These are phyloP conservation scores for Tympanopsis confertula DNA, from an alignment of 2,329 filamentous ascomycete species.

Conservation along the genomic window DNA sequence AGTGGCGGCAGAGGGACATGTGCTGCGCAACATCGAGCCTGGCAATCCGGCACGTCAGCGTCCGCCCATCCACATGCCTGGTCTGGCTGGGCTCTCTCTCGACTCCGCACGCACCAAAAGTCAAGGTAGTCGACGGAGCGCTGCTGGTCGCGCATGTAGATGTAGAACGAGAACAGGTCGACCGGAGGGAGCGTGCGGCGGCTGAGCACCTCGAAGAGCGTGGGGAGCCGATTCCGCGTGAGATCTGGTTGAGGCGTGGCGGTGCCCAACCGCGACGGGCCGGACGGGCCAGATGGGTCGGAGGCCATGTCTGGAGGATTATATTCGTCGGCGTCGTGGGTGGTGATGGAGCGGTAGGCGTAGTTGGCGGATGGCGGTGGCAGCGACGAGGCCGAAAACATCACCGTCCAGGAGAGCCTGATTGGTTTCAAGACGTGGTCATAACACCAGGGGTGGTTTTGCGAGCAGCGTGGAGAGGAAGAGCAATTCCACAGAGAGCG, in stretches of 20 bases:
- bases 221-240: conserved; percentile 74
- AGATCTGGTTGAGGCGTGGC: conserved; percentile 47
- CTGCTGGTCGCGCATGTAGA: conserved; percentile 98
- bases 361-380: too few species aligned
- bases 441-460: too few species aligned
- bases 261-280: conserved; percentile 13
- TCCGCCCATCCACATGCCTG: conserved; percentile 1
- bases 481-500: too few species aligned
- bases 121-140: conserved; percentile 95
- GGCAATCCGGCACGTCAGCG: conserved; percentile 6
- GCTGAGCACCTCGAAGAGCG: conserved; percentile 89
- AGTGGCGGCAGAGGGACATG: conserved; percentile 94
- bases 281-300: neutral
- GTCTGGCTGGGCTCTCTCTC: conserved; percentile 3
- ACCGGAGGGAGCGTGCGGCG: conserved; percentile 86
- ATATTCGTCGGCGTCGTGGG: conserved; percentile 7
- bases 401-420: too few species aligned
- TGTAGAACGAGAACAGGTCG: conserved; percentile 97
- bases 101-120: conserved; percentile 63
- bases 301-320: neutral
- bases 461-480: too few species aligned
- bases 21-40: conserved; percentile 99
- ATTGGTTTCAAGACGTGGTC: too few species aligned
- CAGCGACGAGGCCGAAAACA: too few species aligned
- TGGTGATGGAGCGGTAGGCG: too few species aligned